Conservation (phyloP, 768 basidiomycete genomes). For the Serendipita sp. region DNA sequence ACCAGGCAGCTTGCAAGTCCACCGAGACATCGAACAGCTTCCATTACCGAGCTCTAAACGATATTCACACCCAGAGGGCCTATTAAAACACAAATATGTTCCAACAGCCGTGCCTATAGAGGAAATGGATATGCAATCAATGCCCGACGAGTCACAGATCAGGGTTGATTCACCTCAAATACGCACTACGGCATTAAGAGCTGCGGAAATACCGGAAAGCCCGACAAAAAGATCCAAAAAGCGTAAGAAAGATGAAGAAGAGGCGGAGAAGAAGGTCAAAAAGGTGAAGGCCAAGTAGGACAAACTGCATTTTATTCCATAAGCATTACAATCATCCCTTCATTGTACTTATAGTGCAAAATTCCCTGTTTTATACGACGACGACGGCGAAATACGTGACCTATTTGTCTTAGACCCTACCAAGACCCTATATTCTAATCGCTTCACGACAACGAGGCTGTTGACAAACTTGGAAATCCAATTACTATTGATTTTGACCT, state of each 20-base stretch:
- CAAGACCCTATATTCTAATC: neutral
- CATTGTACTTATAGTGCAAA: neutral
- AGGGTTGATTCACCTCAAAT: neutral
- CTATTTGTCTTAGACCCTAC: neutral
- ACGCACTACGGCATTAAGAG: too few species aligned
- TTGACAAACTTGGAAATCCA: neutral
- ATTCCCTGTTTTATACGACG: neutral
- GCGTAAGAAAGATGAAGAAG: neutral
- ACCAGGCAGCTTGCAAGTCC: neutral
- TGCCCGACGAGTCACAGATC: neutral
- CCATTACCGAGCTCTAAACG: neutral
- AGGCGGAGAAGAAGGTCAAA: neutral
- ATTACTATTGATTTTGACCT: neutral
- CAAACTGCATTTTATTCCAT: neutral
- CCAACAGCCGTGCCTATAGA: neutral
- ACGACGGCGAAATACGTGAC: neutral
- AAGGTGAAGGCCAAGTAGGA: neutral
- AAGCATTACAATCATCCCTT: neutral
- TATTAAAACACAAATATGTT: slow-evolving; percentile 4
- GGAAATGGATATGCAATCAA: neutral
- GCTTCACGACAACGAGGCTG: neutral
- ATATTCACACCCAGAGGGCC: neutral
- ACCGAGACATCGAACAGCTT: neutral
- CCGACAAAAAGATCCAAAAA: neutral
- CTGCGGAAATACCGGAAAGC: too few species aligned